Evolutionary conservation across 306 rosid genomes (phyloP), one percentile per base, ranked within the genome.

Genomic region (Mimosa bimucronata): DNA sequence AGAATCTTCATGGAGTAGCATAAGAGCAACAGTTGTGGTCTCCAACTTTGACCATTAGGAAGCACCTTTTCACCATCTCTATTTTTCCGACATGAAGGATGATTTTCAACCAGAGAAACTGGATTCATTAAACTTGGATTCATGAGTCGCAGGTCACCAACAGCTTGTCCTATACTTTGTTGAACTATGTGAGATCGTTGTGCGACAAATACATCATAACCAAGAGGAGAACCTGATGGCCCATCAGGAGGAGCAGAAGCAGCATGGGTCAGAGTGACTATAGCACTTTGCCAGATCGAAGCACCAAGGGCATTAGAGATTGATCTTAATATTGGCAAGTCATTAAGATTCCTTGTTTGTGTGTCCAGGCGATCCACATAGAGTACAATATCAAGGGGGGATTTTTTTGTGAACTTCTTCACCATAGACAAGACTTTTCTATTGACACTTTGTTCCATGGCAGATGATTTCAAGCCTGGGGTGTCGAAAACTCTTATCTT

Each of bases 231-330:
- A 76, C 99, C 99, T 28, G 97, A 86, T 3, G 99, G 98, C 19
- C 98, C 99, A 69, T 96, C 99, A 14, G 99, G 99, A 52, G 99
- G 99, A 82, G 99, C 97, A 30, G 97, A 96, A 40, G 94, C 96
- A 71, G 87, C 97, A 85, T 96, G 99, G 25, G 99, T 96, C 48
- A 96, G 86, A 76, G 91, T 88, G 77, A 96, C 91, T 65, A 96
- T 85, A 66, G 89, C 90, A 84, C 85, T 90, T 52, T 89, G 88
- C 99, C 98, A 95, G 80, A 90, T 89, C 41, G 98, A 85, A 72
- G 97, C 40, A 77, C 97, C 98, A 68, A 96, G 87, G 53, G 83
- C 84, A 82, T 86, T 82, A 9, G 90, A 81, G 75, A 96, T 85
- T 66, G 98, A 76, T 84, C 80, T 91, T 70, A 96, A 84, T 82